Conservation (phyloP, 345 rosid species). For the Eucalyptus tenuipes region DNA sequence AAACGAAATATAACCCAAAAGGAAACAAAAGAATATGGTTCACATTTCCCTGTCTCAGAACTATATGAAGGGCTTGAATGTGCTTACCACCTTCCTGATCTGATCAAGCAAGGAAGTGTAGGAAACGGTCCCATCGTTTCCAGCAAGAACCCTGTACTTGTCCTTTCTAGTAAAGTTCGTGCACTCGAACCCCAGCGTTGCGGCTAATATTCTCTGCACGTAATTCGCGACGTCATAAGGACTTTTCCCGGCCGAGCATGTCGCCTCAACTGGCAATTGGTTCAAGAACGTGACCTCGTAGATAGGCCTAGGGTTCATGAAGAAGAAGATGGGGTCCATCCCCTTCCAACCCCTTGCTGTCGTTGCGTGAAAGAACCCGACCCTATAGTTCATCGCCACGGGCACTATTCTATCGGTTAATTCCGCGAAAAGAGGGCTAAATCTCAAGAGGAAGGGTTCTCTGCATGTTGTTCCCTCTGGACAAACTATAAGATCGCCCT, state of each 20-base stretch:
- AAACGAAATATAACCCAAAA: neutral
- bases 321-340: constrained; percentile 31
- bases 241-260: constrained; percentile 27
- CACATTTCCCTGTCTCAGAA: neutral
- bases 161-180: constrained; percentile 33
- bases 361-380: constrained; percentile 43
- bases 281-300: constrained; percentile 36
- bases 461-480: constrained; percentile 42
- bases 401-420: constrained; percentile 33
- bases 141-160: constrained; percentile 59
- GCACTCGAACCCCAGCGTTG: constrained; percentile 30
- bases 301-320: constrained; percentile 35
- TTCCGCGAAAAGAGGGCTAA: constrained; percentile 35
- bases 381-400: constrained; percentile 50
- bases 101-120: constrained; percentile 41
- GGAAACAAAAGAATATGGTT: neutral
- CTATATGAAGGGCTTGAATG: constrained; percentile 45
- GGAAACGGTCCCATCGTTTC: constrained; percentile 72
- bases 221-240: constrained; percentile 78
- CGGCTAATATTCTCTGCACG: constrained; percentile 25
- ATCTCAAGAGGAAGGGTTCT: constrained; percentile 31
- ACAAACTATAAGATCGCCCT: constrained; percentile 33
- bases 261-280: constrained; percentile 22
- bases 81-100: constrained; percentile 42
- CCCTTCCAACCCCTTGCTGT: constrained; percentile 24